Base-by-base conservation (phyloP, 1,284 basidiomycete species). In the Heterobasidion occidentale region DNA sequence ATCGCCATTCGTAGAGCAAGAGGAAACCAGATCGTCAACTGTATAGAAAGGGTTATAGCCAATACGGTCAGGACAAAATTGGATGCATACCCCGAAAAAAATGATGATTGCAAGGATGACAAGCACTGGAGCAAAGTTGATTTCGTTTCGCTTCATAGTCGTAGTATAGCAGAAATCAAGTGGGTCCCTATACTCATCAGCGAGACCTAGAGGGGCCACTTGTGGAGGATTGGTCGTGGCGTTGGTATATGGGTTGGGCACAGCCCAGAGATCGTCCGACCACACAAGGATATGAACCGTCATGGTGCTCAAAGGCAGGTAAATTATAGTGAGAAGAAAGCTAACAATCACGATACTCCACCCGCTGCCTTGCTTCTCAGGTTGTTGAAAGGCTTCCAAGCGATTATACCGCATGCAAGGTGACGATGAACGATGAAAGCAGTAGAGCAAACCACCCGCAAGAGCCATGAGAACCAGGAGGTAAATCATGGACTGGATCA, bases 131-230 rank as follows among this genome's bases (percentile, higher is more conserved):
- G 88, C 87, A 62, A 77, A 88, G 65, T 93, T 92, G 63, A 90
- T 74, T 64, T 86, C 76, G 60, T 88, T 82, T 50, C 76, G 76
- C 58, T 79, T 77, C 86, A 88, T 84, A 2, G 86, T 86, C 0
- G 85, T 86, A 2, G 84, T 86, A 73, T 83, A 92, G 68, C 90
- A 92, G 64, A 92, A 90, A 68, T 91, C 86, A 55, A 87, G 66
- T 2, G 87, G 79, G 53, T 82, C 80, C 52, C 81, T 75, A 66
- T 72, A 86, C 67, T 81, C 73, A 60, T 75, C 74, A 0, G 77
- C 36, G n/a, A 83, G 77, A 9, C 84, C 84, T 20, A 85, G 67
- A 5, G 80, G 75, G 5, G 76, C 61, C 1, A 82, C 60, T 2
- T 64, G 59, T 1, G 82, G 80, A 2, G 79, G 79, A 20, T 69